Percentiles rank a stretch among this genome's conserved stretches.
Conservation (phyloP, 176 grass and related monocot species). For the Zoysia pacifica region DNA sequence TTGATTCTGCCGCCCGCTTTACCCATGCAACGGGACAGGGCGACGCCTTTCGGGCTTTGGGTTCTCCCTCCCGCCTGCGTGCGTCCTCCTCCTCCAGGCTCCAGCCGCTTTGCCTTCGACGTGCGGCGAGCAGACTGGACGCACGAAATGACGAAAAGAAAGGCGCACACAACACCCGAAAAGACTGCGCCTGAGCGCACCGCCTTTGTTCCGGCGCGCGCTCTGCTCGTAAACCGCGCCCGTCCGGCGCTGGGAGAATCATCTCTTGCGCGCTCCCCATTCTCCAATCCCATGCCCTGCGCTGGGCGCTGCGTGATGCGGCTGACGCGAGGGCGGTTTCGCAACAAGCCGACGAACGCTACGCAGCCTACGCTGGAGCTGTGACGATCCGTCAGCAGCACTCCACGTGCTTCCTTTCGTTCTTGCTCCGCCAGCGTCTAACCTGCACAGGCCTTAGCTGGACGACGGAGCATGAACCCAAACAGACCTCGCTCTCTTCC, state of each 20-base stretch:
- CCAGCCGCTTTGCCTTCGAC: slow-evolving; percentile 34
- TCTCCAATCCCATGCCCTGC: background rate
- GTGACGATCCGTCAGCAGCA: background rate
- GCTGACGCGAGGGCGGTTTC: slow-evolving; percentile 1
- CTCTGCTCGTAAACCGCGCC: background rate
- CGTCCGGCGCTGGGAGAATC: slow-evolving; percentile 20
- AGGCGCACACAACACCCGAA: slow-evolving; percentile 23
- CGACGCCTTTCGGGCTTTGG: slow-evolving; percentile 25
- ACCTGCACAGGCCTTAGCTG: no score
- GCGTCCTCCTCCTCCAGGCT: background rate
- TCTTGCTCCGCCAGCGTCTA: background rate
- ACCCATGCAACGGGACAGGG: slow-evolving; percentile 46
- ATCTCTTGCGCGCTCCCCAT: background rate
- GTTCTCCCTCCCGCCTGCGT: background rate
- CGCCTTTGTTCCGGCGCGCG: slow-evolving; percentile 21
- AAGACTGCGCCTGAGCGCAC: slow-evolving; percentile 29
- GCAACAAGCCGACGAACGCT: background rate
- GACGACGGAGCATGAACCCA: no score
- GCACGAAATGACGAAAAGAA: slow-evolving; percentile 37
- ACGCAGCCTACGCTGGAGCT: background rate
- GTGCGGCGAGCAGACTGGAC: slow-evolving; percentile 30
- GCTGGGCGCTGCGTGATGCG: background rate
- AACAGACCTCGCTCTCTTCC: no score
- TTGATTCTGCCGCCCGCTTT: slow-evolving; percentile 18
- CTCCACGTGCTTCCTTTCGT: background rate